These are phyloP conservation scores for Dalbergia oliveri DNA, from an alignment of 306 rosid genomes.

Conservation along the genomic window DNA sequence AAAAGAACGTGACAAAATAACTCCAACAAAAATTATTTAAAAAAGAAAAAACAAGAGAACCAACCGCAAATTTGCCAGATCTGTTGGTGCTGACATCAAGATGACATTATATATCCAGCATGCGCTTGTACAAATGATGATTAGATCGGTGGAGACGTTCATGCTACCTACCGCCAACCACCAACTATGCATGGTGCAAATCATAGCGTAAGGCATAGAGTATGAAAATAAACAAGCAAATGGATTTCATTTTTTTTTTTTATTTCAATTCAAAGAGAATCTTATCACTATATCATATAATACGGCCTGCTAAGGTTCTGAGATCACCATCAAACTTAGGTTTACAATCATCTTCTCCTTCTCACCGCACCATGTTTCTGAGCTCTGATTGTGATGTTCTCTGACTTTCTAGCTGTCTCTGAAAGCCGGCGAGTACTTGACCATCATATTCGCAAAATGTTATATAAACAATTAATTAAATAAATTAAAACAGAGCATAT, in stretches of 20 bases:
- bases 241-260: not conserved
- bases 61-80: too few species aligned
- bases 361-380: not conserved
- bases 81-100: too few species aligned
- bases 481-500: not conserved
- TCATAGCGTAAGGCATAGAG: not conserved
- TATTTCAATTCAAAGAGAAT: conserved; percentile 2
- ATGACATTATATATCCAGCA: too few species aligned
- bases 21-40: too few species aligned
- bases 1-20: too few species aligned
- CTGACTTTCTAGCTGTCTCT: conserved; percentile 47
- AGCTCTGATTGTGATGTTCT: conserved; percentile 38
- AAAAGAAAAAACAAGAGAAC: too few species aligned
- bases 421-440: conserved; percentile 50
- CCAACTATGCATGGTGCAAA: not conserved
- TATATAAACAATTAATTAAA: conserved; percentile 6
- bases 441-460: conserved; percentile 13
- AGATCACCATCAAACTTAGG: conserved; percentile 1
- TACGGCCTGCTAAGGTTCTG: conserved; percentile 41
- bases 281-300: not conserved
- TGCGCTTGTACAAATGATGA: not conserved
- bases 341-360: not conserved
- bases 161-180: not conserved
- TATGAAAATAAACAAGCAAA: not conserved
- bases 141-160: not conserved